phyloP scores from a whole-genome alignment of 768 basidiomycete species.

The Termitomyces sp. region DNA sequence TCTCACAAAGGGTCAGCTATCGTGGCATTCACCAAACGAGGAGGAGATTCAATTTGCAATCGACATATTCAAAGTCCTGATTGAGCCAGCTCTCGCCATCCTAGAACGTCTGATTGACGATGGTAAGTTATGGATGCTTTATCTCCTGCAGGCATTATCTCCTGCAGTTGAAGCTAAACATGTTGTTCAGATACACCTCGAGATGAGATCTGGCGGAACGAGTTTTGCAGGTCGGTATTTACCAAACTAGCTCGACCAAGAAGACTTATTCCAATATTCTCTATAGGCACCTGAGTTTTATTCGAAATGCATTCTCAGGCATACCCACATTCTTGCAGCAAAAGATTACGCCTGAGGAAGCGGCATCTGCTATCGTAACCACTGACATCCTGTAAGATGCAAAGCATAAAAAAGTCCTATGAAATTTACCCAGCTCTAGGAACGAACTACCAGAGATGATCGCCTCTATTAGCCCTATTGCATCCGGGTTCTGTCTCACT shows the following conservation, averaged over 20 bases:
- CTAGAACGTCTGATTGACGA: conserved; percentile 56
- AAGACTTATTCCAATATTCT: background rate
- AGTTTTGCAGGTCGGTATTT: conserved; percentile 70
- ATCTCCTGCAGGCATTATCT: background rate
- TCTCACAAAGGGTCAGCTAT: conserved; percentile 36
- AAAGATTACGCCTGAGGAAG: conserved; percentile 44
- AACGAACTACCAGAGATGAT: conserved; percentile 80
- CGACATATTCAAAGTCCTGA: conserved; percentile 60
- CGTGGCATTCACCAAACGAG: conserved; percentile 73
- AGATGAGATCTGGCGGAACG: conserved; percentile 74
- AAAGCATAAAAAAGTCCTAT: background rate
- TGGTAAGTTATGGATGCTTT: conserved; percentile 30
- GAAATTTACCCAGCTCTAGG: conserved; percentile 19
- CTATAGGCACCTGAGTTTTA: conserved; percentile 59
- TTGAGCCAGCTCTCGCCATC: conserved; percentile 55
- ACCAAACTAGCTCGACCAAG: background rate
- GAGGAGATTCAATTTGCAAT: conserved; percentile 77
- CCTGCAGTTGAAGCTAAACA: background rate
- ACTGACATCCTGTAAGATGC: conserved; percentile 65
- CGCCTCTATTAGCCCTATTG: conserved; percentile 54
- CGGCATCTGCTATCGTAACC: conserved; percentile 36
- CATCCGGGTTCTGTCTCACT: conserved; percentile 63
- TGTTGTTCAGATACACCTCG: conserved; percentile 34
- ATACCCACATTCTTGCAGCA: conserved; percentile 66
- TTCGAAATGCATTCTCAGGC: conserved; percentile 73